Evolutionary conservation across 345 rosid genomes (phyloP).

Genomic region (Alliaria petiolata): DNA sequence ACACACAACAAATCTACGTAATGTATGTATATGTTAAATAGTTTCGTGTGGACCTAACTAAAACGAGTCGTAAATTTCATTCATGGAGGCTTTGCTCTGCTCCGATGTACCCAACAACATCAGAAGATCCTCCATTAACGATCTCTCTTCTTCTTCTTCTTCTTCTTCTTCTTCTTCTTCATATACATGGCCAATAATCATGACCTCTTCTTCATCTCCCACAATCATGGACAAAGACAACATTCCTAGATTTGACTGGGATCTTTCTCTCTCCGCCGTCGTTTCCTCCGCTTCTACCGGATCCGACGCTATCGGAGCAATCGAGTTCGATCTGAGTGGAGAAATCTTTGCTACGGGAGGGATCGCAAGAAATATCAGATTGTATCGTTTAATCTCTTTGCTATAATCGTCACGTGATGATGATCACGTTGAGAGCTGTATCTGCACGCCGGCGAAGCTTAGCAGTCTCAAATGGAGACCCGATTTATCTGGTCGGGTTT

Average conservation of each 20-base stretch:
- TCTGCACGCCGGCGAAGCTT: conserved; percentile 90
- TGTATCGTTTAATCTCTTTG: conserved; percentile 48
- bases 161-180: conserved; percentile 19
- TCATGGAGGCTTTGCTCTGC: conserved; percentile 43
- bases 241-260: conserved; percentile 58
- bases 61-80: conserved; percentile 26
- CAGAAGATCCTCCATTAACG: conserved; percentile 22
- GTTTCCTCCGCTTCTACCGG: conserved; percentile 38
- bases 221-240: conserved; percentile 20
- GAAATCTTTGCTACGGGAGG: conserved; percentile 74
- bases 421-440: conserved; percentile 51
- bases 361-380: conserved; percentile 74
- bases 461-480: conserved; percentile 82
- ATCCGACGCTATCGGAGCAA: conserved; percentile 69
- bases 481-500: conserved; percentile 43
- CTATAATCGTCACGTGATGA: neutral
- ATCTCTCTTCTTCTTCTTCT: conserved; percentile 3
- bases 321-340: conserved; percentile 65
- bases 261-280: conserved; percentile 47
- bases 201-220: conserved; percentile 26
- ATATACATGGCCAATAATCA: conserved; percentile 69
- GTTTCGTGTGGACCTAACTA: conserved; percentile 23
- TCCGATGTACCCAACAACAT: conserved; percentile 35
- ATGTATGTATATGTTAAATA: conserved; percentile 3
- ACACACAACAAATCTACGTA: neutral